phyloP scores from a whole-genome alignment of 352 stramenopile species.

The Pythium phragmiticola region DNA sequence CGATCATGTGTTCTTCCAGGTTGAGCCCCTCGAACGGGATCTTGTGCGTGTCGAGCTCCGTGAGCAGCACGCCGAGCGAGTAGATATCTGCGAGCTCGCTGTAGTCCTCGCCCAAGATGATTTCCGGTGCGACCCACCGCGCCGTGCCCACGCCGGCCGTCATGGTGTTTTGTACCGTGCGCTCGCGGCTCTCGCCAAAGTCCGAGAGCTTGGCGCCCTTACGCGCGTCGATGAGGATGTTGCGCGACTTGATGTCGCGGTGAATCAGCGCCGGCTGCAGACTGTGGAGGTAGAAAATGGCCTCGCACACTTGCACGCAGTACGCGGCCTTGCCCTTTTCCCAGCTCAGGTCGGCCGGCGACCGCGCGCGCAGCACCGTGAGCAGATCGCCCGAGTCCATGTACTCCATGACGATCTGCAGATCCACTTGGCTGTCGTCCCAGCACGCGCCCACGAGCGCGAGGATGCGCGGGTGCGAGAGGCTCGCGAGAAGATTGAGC shows the following conservation, averaged over 20 bases:
- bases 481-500: slow-evolving; percentile 75
- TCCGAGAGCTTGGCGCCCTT: slow-evolving; percentile 77
- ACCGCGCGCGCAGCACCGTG: slow-evolving; percentile 23
- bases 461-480: slow-evolving; percentile 78
- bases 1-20: slow-evolving; percentile 80
- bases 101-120: slow-evolving; percentile 70
- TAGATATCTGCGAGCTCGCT: slow-evolving; percentile 50
- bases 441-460: slow-evolving; percentile 69
- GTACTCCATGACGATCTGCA: slow-evolving; percentile 74
- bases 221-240: slow-evolving; percentile 81
- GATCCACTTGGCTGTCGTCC: slow-evolving; percentile 61
- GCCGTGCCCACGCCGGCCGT: slow-evolving; percentile 70
- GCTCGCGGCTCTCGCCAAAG: slow-evolving; percentile 75
- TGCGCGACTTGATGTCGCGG: slow-evolving; percentile 91
- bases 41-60: slow-evolving; percentile 43
- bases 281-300: slow-evolving; percentile 88
- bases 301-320: slow-evolving; percentile 78
- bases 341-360: slow-evolving; percentile 15
- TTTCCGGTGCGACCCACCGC: slow-evolving; percentile 74
- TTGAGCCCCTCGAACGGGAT: slow-evolving; percentile 49
- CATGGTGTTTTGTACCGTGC: slow-evolving; percentile 74
- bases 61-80: slow-evolving; percentile 46
- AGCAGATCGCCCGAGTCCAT: slow-evolving; percentile 40
- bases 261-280: slow-evolving; percentile 88
- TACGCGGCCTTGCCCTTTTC: slow-evolving; percentile 62